Base-by-base conservation (phyloP, 345 rosid species). In the Citrus inodora region DNA sequence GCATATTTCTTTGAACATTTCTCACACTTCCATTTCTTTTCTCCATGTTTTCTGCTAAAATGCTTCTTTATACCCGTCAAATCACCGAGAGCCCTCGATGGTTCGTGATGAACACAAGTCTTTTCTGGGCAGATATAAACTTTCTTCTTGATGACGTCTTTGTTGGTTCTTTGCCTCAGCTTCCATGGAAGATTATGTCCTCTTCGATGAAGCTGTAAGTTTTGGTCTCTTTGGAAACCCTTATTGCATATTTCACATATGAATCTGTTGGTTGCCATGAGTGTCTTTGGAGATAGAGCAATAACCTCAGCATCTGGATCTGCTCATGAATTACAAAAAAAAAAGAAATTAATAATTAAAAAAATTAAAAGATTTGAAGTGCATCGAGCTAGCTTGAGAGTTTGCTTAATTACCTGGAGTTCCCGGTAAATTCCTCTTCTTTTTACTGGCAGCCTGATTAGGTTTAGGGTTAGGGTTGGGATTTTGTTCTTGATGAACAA, bases 171-270 rank as follows among this genome's bases (percentile, higher is more conserved):
- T 82, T 95, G 97, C 85, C 71, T 87, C 21, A 95, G 90, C 83
- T 93, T 95, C 99, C 99, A 95, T 37, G 99, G 99, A 74, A 95
- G 92, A 76, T 95, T 95, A 80, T 95, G 99, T 27, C 99, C 98
- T 76, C 99, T 86, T 37, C 99, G 84, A 82, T 95, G 99, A 67
- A 95, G 97, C 84, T 95, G 99, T 69, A 95, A 82, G 86, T 95
- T 95, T 60, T 95, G 99, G 82, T 95, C 99, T 79, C 99, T 91
- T 82, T 92, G 99, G 81, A 95, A 95, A 7, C 99, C 99, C 79
- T 95, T 93, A 78, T 95, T 95, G 87, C 99, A 95, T 80, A 95
- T 93, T 85, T 95, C 99, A 28, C 99, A 95, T 0, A 95, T 63
- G 76, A 93, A 93, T 80, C 99, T 76, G 86, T 95, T 93, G 14